Percentiles rank a stretch among this genome's conserved stretches.
Evolutionary conservation across 768 basidiomycete species (phyloP).

Genomic region (Paxillus involutus): DNA sequence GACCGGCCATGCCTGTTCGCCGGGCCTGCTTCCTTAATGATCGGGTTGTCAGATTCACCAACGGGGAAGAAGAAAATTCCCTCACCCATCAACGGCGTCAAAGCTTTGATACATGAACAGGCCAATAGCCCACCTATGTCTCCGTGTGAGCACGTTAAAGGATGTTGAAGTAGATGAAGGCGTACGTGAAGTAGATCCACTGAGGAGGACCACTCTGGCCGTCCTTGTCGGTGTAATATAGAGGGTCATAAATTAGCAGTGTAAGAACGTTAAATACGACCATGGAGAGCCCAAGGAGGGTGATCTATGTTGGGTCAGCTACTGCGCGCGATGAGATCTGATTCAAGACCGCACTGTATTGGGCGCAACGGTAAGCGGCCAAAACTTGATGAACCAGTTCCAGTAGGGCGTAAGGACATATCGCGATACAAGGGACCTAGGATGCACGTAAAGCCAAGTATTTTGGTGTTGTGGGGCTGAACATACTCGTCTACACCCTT

Average conservation of each 20-base stretch:
- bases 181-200: slow-evolving; percentile 91
- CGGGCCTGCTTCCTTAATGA: slow-evolving; percentile 84
- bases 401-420: slow-evolving; percentile 84
- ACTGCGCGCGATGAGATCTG: neutral
- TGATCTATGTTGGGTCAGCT: slow-evolving; percentile 60
- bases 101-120: slow-evolving; percentile 90
- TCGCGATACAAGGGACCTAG: slow-evolving; percentile 72
- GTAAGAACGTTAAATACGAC: slow-evolving; percentile 85
- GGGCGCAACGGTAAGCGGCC: slow-evolving; percentile 82
- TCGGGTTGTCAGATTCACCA: slow-evolving; percentile 2
- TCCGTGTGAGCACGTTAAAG: neutral
- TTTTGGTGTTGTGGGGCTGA: neutral
- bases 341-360: slow-evolving; percentile 65
- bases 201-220: slow-evolving; percentile 63
- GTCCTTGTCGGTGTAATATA: slow-evolving; percentile 67
- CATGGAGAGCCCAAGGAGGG: slow-evolving; percentile 77
- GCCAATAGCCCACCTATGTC: slow-evolving; percentile 76
- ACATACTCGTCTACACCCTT: slow-evolving; percentile 79
- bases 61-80: slow-evolving; percentile 13
- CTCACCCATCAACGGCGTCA: slow-evolving; percentile 87
- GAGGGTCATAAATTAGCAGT: slow-evolving; percentile 80
- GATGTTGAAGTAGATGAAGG: slow-evolving; percentile 8
- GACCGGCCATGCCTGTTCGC: slow-evolving; percentile 96
- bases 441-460: slow-evolving; percentile 4
- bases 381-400: slow-evolving; percentile 88